Evolutionary conservation across 2,329 filamentous ascomycete genomes (phyloP), one percentile per base, ranked within the genome.

Genomic region (Coleophoma cylindrospora): DNA sequence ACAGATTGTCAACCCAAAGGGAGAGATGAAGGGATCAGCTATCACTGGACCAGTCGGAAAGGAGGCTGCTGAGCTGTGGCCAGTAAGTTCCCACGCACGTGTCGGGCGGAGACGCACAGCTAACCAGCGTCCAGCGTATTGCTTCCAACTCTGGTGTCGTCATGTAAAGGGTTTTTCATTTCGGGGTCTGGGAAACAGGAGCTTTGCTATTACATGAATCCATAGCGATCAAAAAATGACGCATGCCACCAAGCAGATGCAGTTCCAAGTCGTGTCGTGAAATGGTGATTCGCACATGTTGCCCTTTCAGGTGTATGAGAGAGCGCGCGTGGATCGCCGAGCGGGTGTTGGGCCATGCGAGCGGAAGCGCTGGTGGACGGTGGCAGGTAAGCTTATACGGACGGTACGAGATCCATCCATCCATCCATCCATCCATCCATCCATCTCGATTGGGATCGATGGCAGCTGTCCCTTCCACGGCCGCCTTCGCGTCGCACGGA

Each of bases 11-110:
- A 99, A 99, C 84, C 91, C 92, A 77, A 99, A 99, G 89, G 94
- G 94, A 80, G 94, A 99, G 82, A 99, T 99, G 94, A 99, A 99
- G 88, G 94, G 94, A 72, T 96, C 91, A 62, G 94, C 94, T 74
- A 99, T 99, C 74, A 99, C 94, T 67, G 94, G 94, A 66, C 94
- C 94, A 67, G 92, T 99, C 71, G 94, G 92, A 76, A 99, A 99
- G 87, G 94, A 99, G 81, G 94, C 94, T 73, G 94, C 94, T 74
- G 94, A 99, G 81, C 84, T 99, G 69, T 99, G 94, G 94, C 94
- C 94, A 73, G 89, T 92, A 82, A 78, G 87, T 83, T 57, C 3
- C 19, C 15, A 3, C 34, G 22, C 19, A 22, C 11, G 40, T 8
- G 49, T 51, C 19, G 13, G 36, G 47, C 50, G 45, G 67, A 75